Conservation (phyloP, 2,329 filamentous ascomycete genomes). For the Colletotrichum sp. region DNA sequence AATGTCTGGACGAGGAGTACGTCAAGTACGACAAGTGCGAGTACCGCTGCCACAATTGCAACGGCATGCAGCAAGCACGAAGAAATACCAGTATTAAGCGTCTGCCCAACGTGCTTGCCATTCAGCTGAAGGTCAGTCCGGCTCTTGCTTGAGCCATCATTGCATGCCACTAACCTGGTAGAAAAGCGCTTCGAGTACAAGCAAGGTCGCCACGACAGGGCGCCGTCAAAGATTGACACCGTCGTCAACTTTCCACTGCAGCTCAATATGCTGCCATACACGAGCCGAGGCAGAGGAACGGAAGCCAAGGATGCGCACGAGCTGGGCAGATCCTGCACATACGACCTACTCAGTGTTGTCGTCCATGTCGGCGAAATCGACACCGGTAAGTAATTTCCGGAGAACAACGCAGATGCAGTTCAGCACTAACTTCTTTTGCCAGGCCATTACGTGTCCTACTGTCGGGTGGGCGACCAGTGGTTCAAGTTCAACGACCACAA, state of each 20-base stretch:
- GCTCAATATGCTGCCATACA: conserved; percentile 91
- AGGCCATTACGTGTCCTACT: conserved; percentile 88
- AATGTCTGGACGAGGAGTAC: conserved; percentile 86
- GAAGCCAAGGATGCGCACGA: conserved; percentile 58
- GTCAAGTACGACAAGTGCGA: conserved; percentile 87
- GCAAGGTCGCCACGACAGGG: conserved; percentile 66
- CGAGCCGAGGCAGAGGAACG: conserved; percentile 64
- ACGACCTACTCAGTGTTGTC: conserved; percentile 87
- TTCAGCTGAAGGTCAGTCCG: conserved; percentile 82
- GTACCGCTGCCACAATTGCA: conserved; percentile 85
- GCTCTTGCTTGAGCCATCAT: not conserved
- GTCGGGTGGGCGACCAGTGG: conserved; percentile 86
- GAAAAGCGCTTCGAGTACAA: conserved; percentile 74
- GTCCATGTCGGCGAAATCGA: conserved; percentile 94
- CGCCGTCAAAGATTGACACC: conserved; percentile 86
- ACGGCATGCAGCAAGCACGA: conserved; percentile 76
- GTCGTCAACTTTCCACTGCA: conserved; percentile 84
- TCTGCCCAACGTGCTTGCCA: conserved; percentile 85
- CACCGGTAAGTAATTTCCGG: conserved; percentile 75
- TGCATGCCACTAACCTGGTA: conserved; percentile 4
- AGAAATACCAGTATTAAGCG: conserved; percentile 86
- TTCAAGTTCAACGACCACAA: conserved; percentile 96
- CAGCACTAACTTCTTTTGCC: not conserved
- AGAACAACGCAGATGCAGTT: not conserved
- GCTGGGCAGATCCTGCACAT: conserved; percentile 71